Evolutionary conservation across 2,329 filamentous ascomycete genomes (phyloP).

Genomic region (Talaromyces sp.): DNA sequence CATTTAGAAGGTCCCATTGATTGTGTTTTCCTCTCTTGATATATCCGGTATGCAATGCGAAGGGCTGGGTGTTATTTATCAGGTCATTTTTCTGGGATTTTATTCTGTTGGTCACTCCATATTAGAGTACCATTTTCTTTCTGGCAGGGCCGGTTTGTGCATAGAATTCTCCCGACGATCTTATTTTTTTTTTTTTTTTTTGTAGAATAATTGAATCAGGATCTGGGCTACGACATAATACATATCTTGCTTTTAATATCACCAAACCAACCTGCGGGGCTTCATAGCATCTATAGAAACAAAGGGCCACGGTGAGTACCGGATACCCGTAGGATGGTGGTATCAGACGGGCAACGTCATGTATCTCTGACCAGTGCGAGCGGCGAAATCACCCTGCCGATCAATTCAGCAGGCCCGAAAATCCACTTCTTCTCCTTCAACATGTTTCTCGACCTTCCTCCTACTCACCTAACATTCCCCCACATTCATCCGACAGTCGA

Average conservation of each 20-base stretch:
- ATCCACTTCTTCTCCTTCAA: slow-evolving; percentile 8
- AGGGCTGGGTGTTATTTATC: slow-evolving; percentile 14
- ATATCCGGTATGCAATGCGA: slow-evolving; percentile 10
- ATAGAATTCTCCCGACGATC: slow-evolving; percentile 16
- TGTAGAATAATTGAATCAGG: slow-evolving; percentile 13
- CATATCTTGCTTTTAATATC: background rate
- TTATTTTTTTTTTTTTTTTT: too few species aligned
- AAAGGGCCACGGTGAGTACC: background rate
- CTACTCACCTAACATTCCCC: slow-evolving; percentile 5
- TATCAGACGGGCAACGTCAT: slow-evolving; percentile 13
- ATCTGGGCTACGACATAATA: slow-evolving; percentile 11
- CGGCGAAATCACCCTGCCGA: slow-evolving; percentile 29
- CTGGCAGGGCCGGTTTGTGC: slow-evolving; percentile 17
- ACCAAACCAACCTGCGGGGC: too few species aligned
- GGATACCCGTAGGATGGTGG: background rate
- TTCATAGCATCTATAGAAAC: background rate
- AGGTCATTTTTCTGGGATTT: slow-evolving; percentile 6
- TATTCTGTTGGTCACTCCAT: slow-evolving; percentile 1
- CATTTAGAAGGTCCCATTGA: slow-evolving; percentile 12
- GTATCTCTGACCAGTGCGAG: slow-evolving; percentile 24
- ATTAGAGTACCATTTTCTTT: background rate
- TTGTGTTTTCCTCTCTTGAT: slow-evolving; percentile 1
- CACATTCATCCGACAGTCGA: background rate
- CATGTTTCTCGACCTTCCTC: slow-evolving; percentile 3
- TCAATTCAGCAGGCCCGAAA: slow-evolving; percentile 13